Base-by-base conservation (phyloP, 176 grass and related monocot genomes). In the bread wheat (Triticum aestivum) region DNA sequence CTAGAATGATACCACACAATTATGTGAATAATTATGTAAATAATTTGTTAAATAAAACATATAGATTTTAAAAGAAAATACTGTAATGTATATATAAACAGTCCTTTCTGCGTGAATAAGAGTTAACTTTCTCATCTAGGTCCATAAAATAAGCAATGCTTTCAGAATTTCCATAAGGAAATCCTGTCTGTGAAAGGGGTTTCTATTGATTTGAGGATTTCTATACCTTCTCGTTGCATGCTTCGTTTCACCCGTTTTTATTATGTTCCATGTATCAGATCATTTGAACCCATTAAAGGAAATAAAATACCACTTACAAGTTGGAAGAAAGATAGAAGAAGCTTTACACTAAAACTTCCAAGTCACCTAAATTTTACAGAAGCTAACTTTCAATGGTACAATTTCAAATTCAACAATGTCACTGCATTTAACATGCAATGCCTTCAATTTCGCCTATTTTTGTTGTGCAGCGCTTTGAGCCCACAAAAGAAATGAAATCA, bases 151-250 rank as follows among this genome's bases (percentile, higher is more conserved):
- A 47, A 32, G 62, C 61, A 14, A 33, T 34, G 21, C 23, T 77
- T 49, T 21, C 9, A 29, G 65, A 68, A 83, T 18, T 83, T 79
- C 11, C 27, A 75, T 49, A 75, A 13, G 15, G 47, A 49, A 49
- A 49, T 75, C n/a, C 42, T 47, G 44, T 75, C 23, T 75, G n/a
- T 18, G 13, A 8, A 8, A 75, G 42, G 24, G 24, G 51, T 44
- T 47, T 75, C 42, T 75, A 45, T 51, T 75, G 24, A 51, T 74
- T 74, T 24, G 71, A 42, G 76, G 47, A 88, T 33, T 77, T 79
- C 20, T 63, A 44, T n/a, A 82, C 35, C 44, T 67, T 75, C 59
- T 3, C 65, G 9, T 5, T 11, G 23, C 30, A 76, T 33, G 73
- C 45, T 76, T 54, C 9, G 44, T 78, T 62, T 71, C 49, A 71